Evolutionary conservation across 257 asterid genomes (phyloP), one percentile per base, ranked within the genome.

Genomic region (Ophiorrhiza pumila): DNA sequence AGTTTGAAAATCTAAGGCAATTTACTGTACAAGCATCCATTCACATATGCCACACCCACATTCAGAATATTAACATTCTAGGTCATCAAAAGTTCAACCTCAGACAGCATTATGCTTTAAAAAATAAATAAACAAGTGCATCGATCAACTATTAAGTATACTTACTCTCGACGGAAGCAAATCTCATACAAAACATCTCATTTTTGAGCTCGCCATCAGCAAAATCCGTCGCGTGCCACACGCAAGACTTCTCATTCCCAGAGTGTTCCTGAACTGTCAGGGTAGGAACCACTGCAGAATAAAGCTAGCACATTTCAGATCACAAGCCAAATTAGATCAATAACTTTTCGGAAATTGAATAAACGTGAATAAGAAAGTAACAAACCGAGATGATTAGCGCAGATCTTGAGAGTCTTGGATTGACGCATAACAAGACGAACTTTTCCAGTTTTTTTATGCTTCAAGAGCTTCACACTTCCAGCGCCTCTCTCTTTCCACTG

Each of bases 401-500:
- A 84, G 83, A 84, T 84, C 88, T 84, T 84, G 62, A 84, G 86
- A 23, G 86, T 84, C 82, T 82, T 82, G 0, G 88, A 76, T 67
- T 82, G 86, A 23, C 88, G 86, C 88, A 84, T 84, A 61, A 84
- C 79, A 12, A 84, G 88, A 4, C 88, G 83, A 70, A 84, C 81
- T 82, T 82, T 84, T 45, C 86, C 85, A 32, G 80, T 77, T 8
- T 68, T 81, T 64, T 79, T 81, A 52, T 84, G 88, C 79, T 82
- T 79, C 74, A 84, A 70, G 25, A 84, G 72, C 78, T 84, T 84
- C 49, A 84, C 88, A 53, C 77, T 72, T 25, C 88, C 88, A 35
- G 80, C 84, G 46, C 86, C 88, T 82, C 88, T 84, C 81, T 84
- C 88, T 55, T 84, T 84, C 88, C 88, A 84, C 37, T 84, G 88